Conservation (phyloP, 768 basidiomycete genomes). For the Mycena metata region DNA sequence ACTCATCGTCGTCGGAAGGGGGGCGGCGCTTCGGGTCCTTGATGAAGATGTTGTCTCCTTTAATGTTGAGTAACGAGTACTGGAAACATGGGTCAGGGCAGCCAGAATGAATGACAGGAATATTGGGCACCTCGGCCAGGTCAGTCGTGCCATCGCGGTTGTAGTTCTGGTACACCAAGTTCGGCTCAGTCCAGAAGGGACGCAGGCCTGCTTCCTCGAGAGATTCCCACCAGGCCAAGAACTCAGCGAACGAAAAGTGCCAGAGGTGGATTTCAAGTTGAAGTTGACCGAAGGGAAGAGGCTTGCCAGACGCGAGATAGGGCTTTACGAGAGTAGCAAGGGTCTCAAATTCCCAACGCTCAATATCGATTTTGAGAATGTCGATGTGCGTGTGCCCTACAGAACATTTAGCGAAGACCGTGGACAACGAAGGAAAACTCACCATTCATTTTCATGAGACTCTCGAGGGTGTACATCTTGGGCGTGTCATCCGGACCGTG, state of each 20-base stretch:
- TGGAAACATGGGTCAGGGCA: conserved; percentile 38
- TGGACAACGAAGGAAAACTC: conserved; percentile 20
- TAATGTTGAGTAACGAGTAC: conserved; percentile 70
- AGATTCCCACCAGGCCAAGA: conserved; percentile 76
- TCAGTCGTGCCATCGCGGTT: conserved; percentile 60
- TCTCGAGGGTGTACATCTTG: conserved; percentile 73
- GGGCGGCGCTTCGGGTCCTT: conserved; percentile 43
- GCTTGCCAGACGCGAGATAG: conserved; percentile 60
- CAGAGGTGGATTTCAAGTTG: conserved; percentile 77
- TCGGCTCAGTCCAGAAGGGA: conserved; percentile 81
- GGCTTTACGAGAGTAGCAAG: conserved; percentile 61
- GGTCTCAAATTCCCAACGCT: conserved; percentile 76
- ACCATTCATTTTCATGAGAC: conserved; percentile 76
- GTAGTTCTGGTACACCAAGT: conserved; percentile 71
- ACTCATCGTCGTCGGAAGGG: conserved; percentile 15
- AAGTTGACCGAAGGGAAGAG: conserved; percentile 79
- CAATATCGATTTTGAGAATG: conserved; percentile 80
- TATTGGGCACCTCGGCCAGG: conserved; percentile 60
- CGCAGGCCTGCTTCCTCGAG: conserved; percentile 76
- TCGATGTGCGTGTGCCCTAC: conserved; percentile 78
- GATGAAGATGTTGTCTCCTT: conserved; percentile 64
- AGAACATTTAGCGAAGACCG: background rate
- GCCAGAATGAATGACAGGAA: background rate
- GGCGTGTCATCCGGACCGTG: conserved; percentile 59
- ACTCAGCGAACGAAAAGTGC: conserved; percentile 62